These are phyloP conservation scores for Aspergillus wentii DNA, from an alignment of 495 filamentous ascomycete genomes.

Conservation along the genomic window DNA sequence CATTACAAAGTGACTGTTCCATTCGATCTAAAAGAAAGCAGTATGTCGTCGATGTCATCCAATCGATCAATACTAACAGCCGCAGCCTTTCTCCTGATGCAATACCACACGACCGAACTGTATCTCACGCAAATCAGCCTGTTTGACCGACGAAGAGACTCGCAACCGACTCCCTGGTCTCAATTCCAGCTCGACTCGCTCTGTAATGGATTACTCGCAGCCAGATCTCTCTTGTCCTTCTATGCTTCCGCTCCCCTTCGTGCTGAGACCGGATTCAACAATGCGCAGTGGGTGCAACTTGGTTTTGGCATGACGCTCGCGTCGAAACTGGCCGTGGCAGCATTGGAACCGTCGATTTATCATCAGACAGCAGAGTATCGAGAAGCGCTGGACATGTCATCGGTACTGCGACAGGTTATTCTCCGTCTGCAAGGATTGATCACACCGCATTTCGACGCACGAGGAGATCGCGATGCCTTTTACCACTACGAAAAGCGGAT, in stretches of 20 bases:
- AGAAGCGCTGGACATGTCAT: constrained; percentile 1
- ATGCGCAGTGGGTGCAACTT: constrained; percentile 3
- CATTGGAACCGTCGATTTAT: background rate
- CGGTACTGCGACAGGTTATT: constrained; percentile 1
- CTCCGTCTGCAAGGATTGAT: constrained; percentile 4
- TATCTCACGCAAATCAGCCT: constrained; percentile 6
- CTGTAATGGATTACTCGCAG: background rate
- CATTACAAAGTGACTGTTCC: no score
- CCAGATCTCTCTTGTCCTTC: constrained; percentile 1
- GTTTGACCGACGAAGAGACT: background rate
- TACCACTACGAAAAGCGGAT: constrained; percentile 6
- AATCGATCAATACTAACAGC: no score
- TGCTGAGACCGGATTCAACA: constrained; percentile 2
- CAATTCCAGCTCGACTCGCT: constrained; percentile 6
- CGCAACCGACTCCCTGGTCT: background rate
- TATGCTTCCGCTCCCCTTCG: constrained; percentile 1
- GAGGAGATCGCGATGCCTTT: constrained; percentile 4
- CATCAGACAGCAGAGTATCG: background rate
- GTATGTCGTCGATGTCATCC: no score
- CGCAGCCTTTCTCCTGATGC: constrained; percentile 6
- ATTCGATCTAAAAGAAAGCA: no score
- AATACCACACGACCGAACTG: constrained; percentile 3
- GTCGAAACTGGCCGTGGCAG: constrained; percentile 2
- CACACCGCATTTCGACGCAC: constrained; percentile 4
- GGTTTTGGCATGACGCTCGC: constrained; percentile 5